Conservation (phyloP, 2,329 filamentous ascomycete species). For the Pseudogymnoascus sp. region DNA sequence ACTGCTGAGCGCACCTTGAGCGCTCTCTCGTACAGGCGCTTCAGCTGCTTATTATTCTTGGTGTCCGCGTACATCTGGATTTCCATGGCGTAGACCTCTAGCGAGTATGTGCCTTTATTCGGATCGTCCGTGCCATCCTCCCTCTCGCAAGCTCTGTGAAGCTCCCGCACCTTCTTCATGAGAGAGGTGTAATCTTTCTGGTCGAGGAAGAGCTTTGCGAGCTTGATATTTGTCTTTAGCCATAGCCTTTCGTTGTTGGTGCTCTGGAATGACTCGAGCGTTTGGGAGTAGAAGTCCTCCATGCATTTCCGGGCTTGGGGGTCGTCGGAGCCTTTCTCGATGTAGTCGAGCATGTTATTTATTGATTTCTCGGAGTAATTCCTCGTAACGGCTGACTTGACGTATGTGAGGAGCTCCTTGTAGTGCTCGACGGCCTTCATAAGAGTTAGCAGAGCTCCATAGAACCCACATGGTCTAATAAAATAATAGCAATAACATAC, state of each 20-base stretch:
- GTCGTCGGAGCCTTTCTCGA: constrained; percentile 74
- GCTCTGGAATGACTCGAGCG: constrained; percentile 87
- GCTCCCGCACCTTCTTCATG: constrained; percentile 73
- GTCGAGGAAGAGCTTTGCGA: constrained; percentile 83
- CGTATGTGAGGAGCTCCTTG: constrained; percentile 88
- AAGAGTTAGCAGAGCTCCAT: not conserved
- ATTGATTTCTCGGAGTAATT: constrained; percentile 99
- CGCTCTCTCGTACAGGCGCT: constrained; percentile 83
- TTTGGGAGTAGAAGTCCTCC: constrained; percentile 91
- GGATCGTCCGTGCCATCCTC: constrained; percentile 84
- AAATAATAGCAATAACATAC: constrained; percentile 34
- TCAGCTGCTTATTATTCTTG: constrained; percentile 94
- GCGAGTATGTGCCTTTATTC: constrained; percentile 89
- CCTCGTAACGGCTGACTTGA: constrained; percentile 90
- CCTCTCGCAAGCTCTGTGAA: constrained; percentile 81
- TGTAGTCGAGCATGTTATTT: constrained; percentile 97
- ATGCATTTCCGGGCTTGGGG: constrained; percentile 69
- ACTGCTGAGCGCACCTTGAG: constrained; percentile 93
- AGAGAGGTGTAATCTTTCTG: constrained; percentile 79
- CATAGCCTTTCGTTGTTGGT: constrained; percentile 96
- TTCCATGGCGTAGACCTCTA: constrained; percentile 93
- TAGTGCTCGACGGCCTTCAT: constrained; percentile 81
- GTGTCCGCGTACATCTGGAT: constrained; percentile 98
- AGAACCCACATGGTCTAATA: not conserved
- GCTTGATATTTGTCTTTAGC: constrained; percentile 97